Conservation (phyloP, 2,329 filamentous ascomycete genomes). For the Cercospora citrullina region DNA sequence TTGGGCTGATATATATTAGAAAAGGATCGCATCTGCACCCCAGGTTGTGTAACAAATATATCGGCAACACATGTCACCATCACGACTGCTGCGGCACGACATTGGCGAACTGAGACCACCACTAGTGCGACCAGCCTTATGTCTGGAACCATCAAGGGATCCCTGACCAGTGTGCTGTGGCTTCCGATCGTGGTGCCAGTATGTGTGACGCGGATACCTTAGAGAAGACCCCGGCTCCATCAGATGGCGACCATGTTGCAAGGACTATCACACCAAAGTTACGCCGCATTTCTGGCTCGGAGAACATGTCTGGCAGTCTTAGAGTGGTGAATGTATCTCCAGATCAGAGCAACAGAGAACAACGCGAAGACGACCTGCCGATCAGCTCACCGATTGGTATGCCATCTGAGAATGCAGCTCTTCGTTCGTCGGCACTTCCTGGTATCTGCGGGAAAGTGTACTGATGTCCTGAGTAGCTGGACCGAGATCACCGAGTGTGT, state of each 20-base stretch:
- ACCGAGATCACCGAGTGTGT: slow-evolving; percentile 31
- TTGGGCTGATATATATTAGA: not conserved
- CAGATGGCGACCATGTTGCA: not conserved
- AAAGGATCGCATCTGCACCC: not conserved
- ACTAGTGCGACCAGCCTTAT: slow-evolving; percentile 1
- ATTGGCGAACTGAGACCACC: not conserved
- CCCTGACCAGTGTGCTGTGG: not conserved
- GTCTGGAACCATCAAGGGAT: slow-evolving; percentile 13
- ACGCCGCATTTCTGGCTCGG: slow-evolving; percentile 17
- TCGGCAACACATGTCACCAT: not conserved
- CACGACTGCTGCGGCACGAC: not conserved
- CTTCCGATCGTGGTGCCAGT: slow-evolving; percentile 5
- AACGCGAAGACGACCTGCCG: not conserved
- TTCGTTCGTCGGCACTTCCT: not conserved
- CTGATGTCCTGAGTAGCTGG: slow-evolving; percentile 27
- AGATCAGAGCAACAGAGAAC: slow-evolving; percentile 4
- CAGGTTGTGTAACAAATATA: not conserved
- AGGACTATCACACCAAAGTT: slow-evolving; percentile 7
- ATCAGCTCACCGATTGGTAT: not conserved
- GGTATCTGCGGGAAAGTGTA: not conserved
- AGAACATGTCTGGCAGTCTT: slow-evolving; percentile 20
- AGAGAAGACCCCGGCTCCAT: not conserved
- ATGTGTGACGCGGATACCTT: slow-evolving; percentile 16
- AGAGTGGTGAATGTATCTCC: slow-evolving; percentile 22
- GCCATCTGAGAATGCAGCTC: slow-evolving; percentile 1